These are phyloP conservation scores for Millerago galiae DNA, from an alignment of 805 yeast species.

Conservation along the genomic window DNA sequence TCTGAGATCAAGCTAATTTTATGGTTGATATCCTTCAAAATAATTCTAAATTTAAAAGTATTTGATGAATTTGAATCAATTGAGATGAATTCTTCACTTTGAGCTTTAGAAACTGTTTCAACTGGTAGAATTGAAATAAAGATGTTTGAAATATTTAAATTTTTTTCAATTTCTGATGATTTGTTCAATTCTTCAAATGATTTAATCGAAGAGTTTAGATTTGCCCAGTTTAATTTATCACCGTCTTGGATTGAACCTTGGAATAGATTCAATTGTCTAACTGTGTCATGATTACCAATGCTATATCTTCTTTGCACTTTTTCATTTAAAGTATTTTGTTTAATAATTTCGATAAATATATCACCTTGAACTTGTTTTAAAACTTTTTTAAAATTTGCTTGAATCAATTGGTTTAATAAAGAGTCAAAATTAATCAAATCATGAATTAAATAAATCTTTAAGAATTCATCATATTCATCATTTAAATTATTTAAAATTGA, in stretches of 20 bases:
- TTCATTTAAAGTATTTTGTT: constrained; percentile 35
- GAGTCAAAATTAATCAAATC: constrained; percentile 52
- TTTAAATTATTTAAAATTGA: constrained; percentile 5
- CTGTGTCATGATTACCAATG: constrained; percentile 16
- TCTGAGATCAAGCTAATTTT: constrained; percentile 64
- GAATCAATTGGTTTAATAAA: constrained; percentile 40
- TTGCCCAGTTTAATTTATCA: constrained; percentile 82
- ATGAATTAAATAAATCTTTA: constrained; percentile 59
- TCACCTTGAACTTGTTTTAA: constrained; percentile 77
- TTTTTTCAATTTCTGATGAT: background rate
- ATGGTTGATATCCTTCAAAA: constrained; percentile 75
- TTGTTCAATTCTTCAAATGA: constrained; percentile 16
- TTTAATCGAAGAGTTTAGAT: constrained; percentile 68
- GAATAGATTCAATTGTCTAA: constrained; percentile 56
- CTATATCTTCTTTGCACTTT: constrained; percentile 10
- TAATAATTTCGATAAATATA: constrained; percentile 53
- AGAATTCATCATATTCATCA: constrained; percentile 41
- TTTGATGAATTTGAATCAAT: constrained; percentile 35
- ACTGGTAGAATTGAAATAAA: constrained; percentile 67
- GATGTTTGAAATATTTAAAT: constrained; percentile 43
- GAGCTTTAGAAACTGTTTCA: constrained; percentile 24
- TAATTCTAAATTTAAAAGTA: constrained; percentile 69
- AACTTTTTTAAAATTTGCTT: constrained; percentile 51
- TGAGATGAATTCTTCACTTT: constrained; percentile 22
- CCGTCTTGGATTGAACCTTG: constrained; percentile 77